Evolutionary conservation across 768 basidiomycete genomes (phyloP).

Genomic region (Lenzites betulinus): DNA sequence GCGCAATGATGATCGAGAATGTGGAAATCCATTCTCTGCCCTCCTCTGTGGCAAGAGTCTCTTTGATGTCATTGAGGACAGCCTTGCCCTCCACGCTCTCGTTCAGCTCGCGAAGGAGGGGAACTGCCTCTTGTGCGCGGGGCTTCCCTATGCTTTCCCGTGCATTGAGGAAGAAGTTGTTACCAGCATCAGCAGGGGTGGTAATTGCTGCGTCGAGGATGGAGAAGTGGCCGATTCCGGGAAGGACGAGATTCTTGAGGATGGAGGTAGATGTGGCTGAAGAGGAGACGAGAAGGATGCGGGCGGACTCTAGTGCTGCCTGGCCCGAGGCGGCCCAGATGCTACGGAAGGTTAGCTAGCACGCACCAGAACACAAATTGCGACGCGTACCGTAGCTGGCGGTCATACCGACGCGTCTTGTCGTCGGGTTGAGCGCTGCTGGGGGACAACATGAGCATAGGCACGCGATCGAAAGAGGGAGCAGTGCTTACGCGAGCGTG

Average conservation of each 20-base stretch:
- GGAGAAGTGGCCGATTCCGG: constrained; percentile 95
- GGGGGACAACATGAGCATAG: constrained; percentile 1
- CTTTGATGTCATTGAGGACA: constrained; percentile 48
- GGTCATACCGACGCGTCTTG: constrained; percentile 91
- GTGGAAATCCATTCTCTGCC: constrained; percentile 22
- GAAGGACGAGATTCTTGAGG: constrained; percentile 95
- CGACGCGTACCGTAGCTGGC: constrained; percentile 78
- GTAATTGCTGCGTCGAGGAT: constrained; percentile 71
- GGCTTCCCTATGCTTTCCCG: constrained; percentile 74
- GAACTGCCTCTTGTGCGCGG: constrained; percentile 78
- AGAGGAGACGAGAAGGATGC: constrained; percentile 78
- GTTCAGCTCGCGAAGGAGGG: constrained; percentile 82
- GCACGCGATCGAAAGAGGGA: not conserved
- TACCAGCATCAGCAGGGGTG: constrained; percentile 79
- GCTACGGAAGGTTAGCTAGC: constrained; percentile 4
- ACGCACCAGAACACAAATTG: not conserved
- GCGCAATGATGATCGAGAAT: constrained; percentile 75
- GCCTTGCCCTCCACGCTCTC: constrained; percentile 75
- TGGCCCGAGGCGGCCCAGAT: constrained; percentile 96
- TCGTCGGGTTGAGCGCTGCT: constrained; percentile 70
- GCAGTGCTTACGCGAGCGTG: constrained; percentile 39
- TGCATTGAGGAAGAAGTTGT: constrained; percentile 94
- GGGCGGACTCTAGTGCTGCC: constrained; percentile 79
- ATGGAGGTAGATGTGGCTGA: constrained; percentile 86
- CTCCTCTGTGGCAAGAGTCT: constrained; percentile 23